phyloP scores from a whole-genome alignment of 2,329 filamentous ascomycete genomes.

The Colletotrichum spaethianum region DNA sequence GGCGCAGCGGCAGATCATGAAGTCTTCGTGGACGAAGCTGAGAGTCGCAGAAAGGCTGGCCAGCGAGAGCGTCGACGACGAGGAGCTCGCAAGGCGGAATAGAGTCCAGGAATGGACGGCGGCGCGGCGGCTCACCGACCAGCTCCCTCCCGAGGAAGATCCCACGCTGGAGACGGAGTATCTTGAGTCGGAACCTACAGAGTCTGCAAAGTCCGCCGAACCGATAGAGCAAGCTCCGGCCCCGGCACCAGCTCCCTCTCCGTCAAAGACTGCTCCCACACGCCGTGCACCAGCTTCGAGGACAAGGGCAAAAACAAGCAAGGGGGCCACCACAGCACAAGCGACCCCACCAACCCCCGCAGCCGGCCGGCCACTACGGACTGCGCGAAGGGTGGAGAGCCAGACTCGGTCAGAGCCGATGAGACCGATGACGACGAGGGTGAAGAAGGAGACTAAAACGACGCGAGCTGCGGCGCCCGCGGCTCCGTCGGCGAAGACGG shows the following conservation, averaged over 20 bases:
- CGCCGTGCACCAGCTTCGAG: background rate
- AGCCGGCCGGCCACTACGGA: background rate
- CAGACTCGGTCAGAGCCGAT: conserved; percentile 31
- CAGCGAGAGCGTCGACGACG: conserved; percentile 5
- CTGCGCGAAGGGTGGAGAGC: conserved; percentile 33
- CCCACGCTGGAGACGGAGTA: conserved; percentile 29
- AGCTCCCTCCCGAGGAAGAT: conserved; percentile 35
- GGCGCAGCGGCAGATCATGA: conserved; percentile 39
- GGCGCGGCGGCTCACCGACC: conserved; percentile 22
- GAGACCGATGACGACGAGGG: conserved; percentile 12
- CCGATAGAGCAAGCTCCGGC: background rate
- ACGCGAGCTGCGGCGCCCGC: background rate
- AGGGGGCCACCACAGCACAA: background rate
- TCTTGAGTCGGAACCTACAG: conserved; percentile 11
- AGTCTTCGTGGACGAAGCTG: conserved; percentile 40
- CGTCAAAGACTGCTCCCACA: background rate
- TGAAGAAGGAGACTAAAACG: conserved; percentile 27
- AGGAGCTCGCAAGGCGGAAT: conserved; percentile 17
- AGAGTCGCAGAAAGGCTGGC: conserved; percentile 35
- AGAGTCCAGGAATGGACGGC: conserved; percentile 35
- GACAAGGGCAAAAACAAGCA: conserved; percentile 7
- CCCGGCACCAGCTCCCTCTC: background rate
- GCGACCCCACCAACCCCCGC: background rate
- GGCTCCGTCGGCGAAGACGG: background rate
- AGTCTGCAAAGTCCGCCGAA: background rate